Base-by-base conservation (phyloP, 306 rosid species). In the Elaeagnus macrophylla region DNA sequence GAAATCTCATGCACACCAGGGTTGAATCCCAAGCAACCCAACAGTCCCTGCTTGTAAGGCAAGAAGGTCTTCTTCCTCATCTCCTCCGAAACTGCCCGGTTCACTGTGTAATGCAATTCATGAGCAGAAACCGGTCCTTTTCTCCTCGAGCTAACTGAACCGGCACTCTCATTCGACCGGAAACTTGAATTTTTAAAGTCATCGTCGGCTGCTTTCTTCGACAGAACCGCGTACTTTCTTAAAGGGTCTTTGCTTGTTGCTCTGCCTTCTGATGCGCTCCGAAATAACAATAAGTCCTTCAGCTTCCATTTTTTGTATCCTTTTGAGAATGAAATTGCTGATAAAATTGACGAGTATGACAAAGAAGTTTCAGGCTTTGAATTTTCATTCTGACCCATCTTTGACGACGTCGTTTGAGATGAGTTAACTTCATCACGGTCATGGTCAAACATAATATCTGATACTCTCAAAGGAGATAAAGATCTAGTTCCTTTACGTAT, bases 31-130 rank as follows among this genome's bases (percentile, higher is more conserved):
- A 86, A 51, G 67, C 97, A 90, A 0, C 97, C 97, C 54, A 83
- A 64, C 36, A 87, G 72, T 0, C 95, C 97, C 39, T 83, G 94
- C 48, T 83, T 90, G 60, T 90, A 90, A 7, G 97, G 97, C 82
- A 90, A 72, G 57, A 77, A 48, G 5, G 97, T 90, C 72, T 84
- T 90, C 81, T 62, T 90, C 81, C 67, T 90, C 91, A 86, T 57
- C 74, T 86, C 94, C 67, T 76, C 94, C 36, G 97, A 77, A 17
- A 80, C 95, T 1, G 97, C 95, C 66, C 97, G 81, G 81, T 90
- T 90, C 75, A 65, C 54, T 1, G 82, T 90, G 64, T 90, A 90
- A 60, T 86, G 97, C 71, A 79, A 25, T 19, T 90, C 97, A 42
- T 90, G 97, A 7, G 97, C 81, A 52, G 97, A 90, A 35, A 82